Evolutionary conservation across 2,329 filamentous ascomycete genomes (phyloP).

Genomic region (Xylariomycetidae sp.): DNA sequence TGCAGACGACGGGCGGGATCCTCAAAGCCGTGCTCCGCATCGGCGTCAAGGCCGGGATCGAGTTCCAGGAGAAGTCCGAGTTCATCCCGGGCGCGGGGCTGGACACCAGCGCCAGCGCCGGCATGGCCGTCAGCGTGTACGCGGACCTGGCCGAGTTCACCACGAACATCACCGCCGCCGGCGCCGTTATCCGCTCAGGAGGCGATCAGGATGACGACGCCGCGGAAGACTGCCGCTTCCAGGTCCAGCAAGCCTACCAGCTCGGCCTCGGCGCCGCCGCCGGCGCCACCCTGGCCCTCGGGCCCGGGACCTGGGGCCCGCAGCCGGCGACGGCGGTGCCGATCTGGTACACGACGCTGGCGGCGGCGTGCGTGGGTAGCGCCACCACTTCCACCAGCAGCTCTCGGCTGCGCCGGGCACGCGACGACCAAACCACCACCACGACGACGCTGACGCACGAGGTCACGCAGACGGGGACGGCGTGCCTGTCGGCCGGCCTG

Average conservation of each 20-base stretch:
- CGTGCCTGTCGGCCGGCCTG: conserved; percentile 35
- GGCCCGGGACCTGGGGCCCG: conserved; percentile 43
- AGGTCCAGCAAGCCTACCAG: conserved; percentile 42
- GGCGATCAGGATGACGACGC: too few species aligned
- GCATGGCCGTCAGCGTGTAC: conserved; percentile 42
- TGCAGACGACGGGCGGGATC: conserved; percentile 35
- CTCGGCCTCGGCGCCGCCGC: conserved; percentile 48
- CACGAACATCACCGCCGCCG: conserved; percentile 40
- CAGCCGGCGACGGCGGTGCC: conserved; percentile 38
- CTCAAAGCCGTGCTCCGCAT: conserved; percentile 43
- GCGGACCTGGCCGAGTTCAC: conserved; percentile 48
- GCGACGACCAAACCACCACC: conserved; percentile 2
- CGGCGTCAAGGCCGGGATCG: conserved; percentile 38
- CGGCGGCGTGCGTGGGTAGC: conserved; percentile 33
- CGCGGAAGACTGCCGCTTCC: conserved; percentile 37
- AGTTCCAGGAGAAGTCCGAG: conserved; percentile 18
- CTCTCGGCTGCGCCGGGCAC: conserved; percentile 9
- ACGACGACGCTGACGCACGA: conserved; percentile 35
- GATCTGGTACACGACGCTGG: conserved; percentile 47
- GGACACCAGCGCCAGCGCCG: conserved; percentile 28
- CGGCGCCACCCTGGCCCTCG: conserved; percentile 43
- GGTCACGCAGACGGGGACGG: conserved; percentile 37
- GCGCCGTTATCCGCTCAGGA: too few species aligned
- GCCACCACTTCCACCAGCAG: conserved; percentile 20
- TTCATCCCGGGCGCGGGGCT: conserved; percentile 16